Evolutionary conservation across 331 rosid genomes (phyloP), one percentile per base, ranked within the genome.

Genomic region (Malus hybrid): DNA sequence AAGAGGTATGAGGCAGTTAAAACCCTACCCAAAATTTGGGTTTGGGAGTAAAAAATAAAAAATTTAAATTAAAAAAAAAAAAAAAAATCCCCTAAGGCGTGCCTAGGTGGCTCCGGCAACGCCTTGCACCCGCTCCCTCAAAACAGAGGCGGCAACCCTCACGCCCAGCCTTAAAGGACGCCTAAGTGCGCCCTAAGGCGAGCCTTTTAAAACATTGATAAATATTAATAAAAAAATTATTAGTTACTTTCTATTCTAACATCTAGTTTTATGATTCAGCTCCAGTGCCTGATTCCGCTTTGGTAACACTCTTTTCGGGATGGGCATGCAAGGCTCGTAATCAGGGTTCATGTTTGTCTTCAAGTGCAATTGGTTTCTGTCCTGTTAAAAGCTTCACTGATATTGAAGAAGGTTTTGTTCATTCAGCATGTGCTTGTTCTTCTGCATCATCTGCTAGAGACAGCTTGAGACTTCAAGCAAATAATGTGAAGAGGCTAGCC

Each of bases 251-350:
- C 42, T 57, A 36, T 71, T 82, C 84, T 93, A 87, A 93, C 81
- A 52, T 81, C 26, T 74, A 64, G 64, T 76, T 82, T 95, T 73
- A 39, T 86, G 71, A 77, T 85, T 82, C 93, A 95, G 99, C 99
- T 84, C 99, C 99, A 26, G 84, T 82, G 66, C 63, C 85, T 20
- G 99, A 95, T 90, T 84, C 84, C 71, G 99, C 99, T 81, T 71
- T 95, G 83, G 92, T 92, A 80, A 92, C 99, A 16, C 97, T 95
- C 63, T 92, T 95, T 75, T 86, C 86, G 78, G 99, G 99, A 70
- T 95, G 99, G 99, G 96, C 98, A 82, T 95, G 99, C 88, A 92
- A 92, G 89, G 99, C 97, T 73, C 97, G 96, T 79, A 95, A 87
- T 50, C 85, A 89, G 58, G 97, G 97, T 75, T 80, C 84, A 77